Evolutionary conservation across 2,329 filamentous ascomycete genomes (phyloP).

Genomic region (Ceratocystis papillata): DNA sequence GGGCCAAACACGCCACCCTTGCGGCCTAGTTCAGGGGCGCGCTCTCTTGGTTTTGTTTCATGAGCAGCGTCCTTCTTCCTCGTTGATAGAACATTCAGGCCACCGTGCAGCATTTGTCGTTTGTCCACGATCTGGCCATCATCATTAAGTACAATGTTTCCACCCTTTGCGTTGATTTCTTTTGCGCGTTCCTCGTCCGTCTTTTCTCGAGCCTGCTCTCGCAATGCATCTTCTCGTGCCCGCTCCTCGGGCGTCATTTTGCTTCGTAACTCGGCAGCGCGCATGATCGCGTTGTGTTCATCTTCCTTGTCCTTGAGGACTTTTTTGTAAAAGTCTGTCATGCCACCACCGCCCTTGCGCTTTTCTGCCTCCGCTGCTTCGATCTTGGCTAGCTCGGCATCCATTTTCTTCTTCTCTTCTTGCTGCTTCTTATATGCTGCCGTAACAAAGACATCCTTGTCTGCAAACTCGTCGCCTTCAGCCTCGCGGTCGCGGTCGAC

Average conservation of each 20-base stretch:
- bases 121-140: slow-evolving; percentile 78
- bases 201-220: slow-evolving; percentile 36
- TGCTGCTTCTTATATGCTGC: slow-evolving; percentile 73
- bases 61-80: slow-evolving; percentile 4
- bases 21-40: slow-evolving; percentile 17
- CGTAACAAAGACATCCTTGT: slow-evolving; percentile 79
- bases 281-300: slow-evolving; percentile 57
- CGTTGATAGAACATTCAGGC: slow-evolving; percentile 55
- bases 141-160: slow-evolving; percentile 60
- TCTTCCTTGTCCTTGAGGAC: slow-evolving; percentile 61
- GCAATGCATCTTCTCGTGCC: slow-evolving; percentile 27
- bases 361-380: slow-evolving; percentile 56
- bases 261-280: slow-evolving; percentile 49
- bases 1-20: slow-evolving; percentile 32
- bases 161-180: slow-evolving; percentile 54
- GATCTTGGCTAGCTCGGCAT: slow-evolving; percentile 57
- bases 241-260: slow-evolving; percentile 34
- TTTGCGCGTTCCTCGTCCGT: slow-evolving; percentile 53
- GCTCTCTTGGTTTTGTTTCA: slow-evolving; percentile 15
- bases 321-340: slow-evolving; percentile 68
- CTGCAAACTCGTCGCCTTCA: slow-evolving; percentile 69
- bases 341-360: slow-evolving; percentile 49
- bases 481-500: slow-evolving; percentile 66
- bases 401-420: slow-evolving; percentile 57
- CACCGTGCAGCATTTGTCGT: slow-evolving; percentile 63